Evolutionary conservation across 1,284 basidiomycete genomes (phyloP), one percentile per base, ranked within the genome.

Genomic region (Athelia sp.): DNA sequence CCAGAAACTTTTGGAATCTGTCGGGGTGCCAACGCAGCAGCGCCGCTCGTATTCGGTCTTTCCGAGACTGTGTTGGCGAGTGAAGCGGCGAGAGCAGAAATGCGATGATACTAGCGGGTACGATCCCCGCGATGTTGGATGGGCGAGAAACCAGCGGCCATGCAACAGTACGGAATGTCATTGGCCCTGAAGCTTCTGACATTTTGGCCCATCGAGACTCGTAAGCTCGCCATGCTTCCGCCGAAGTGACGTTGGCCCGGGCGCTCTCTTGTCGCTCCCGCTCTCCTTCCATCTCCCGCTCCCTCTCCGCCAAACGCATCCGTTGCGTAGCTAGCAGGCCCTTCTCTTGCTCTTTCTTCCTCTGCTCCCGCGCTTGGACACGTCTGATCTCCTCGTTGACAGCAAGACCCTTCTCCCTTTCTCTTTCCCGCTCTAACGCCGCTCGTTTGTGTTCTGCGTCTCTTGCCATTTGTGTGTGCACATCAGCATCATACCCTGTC

Each of bases 21-120:
- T 90, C 87, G 2, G 87, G 87, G 61, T 90, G 87, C 86, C 87
- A 90, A 48, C 83, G 71, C 29, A 85, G 73, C 60, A 86, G 72
- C 2, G 82, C 85, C 31, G 64, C 70, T 44, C 79, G 75, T 52
- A 88, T 74, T 47, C 84, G 73, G 45, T 88, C 84, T 62, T 80
- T 84, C 54, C 72, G 73, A 36, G 76, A 70, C 53, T 76, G 72
- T 19, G 67, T 67, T 45, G 69, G 67, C n/a, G 84, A 84, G 63
- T 87, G 83, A 24, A 69, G 54, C 10, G 76, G 71, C 15, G 83
- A 84, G 43, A 87, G 65, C 36, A 90, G 66, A 62, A 90, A 86
- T 46, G 62, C 59, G 10, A 68, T 62, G 44, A 89, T 72, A 19
- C 69, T 68, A 18, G 70, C 68, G 3, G 74, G 62, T 9, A 73